Evolutionary conservation across 2,329 filamentous ascomycete species (phyloP), one percentile per base, ranked within the genome.

Genomic region (Xylariaceae sp.): DNA sequence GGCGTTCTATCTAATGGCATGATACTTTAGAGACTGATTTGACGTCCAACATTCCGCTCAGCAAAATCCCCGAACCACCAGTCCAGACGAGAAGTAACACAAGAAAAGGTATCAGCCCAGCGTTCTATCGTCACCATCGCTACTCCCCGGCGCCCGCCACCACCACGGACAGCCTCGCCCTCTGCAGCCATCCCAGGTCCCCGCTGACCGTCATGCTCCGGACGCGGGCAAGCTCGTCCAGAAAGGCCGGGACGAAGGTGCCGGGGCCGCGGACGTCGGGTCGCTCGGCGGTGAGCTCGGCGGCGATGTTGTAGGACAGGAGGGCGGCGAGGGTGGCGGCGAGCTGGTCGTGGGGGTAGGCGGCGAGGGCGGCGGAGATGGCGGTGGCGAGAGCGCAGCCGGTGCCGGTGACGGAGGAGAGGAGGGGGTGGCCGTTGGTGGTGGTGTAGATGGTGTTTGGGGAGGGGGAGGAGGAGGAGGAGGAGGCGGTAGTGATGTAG

Each of bases 371-470:
- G 38, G 87, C 83, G 16, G 87, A 88, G 37, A 95, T 73, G 1
- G 83, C 79, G 0, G 89, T 93, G 1, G 90, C 91, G 6, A 96
- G 73, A 4, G 87, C 85, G 63, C 91, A 97, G 0, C 91, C 91
- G 30, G 83, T 87, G 2, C 87, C 88, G 0, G 87, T 93, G 41
- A 93, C 79, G 47, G 72, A 67, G 16, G 80, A 82, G 2, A 93
- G 73, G 44, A 81, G 71, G 50, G 74, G 71, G 61, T 95, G 84
- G 1, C 91, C 91, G 60, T 96, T 95, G 17, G 72, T 69, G 17
- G 96, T 71, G 4, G 79, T 73, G 48, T 85, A 72, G 0, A 85
- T 85, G 8, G 78, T 73, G 4, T 60, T 57, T n/a, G n/a, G n/a
- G n/a, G n/a, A n/a, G n/a, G n/a, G n/a, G n/a, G n/a, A n/a, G n/a